Percentiles rank a stretch among this genome's conserved stretches.
phyloP scores from a whole-genome alignment of 2,329 filamentous ascomycete genomes.

The Conoideocrella luteorostrata region DNA sequence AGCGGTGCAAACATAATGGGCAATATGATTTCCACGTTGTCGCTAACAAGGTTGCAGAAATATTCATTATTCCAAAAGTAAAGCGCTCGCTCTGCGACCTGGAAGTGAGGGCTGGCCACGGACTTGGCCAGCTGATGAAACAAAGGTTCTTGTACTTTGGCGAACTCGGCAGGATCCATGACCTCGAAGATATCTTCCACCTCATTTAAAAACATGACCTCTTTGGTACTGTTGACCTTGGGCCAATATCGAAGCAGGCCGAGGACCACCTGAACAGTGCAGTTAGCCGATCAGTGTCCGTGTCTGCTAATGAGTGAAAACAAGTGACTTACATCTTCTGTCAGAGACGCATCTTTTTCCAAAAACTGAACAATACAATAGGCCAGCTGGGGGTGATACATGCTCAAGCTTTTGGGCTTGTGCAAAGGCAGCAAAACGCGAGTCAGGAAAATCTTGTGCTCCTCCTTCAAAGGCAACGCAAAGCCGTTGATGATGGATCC shows the following conservation, averaged over 20 bases:
- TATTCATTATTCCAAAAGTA: constrained; percentile 99
- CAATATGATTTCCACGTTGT: constrained; percentile 96
- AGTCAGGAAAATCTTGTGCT: constrained; percentile 97
- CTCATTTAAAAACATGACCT: constrained; percentile 99
- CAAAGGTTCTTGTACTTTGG: constrained; percentile 94
- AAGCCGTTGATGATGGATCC: constrained; percentile 99
- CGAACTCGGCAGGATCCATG: constrained; percentile 97
- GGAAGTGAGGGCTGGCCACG: constrained; percentile 96
- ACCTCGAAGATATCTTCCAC: constrained; percentile 99
- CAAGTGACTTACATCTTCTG: constrained; percentile 90
- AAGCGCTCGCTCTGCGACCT: constrained; percentile 91
- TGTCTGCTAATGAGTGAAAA: too few species aligned
- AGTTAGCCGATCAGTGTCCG: background rate
- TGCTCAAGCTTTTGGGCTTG: constrained; percentile 98
- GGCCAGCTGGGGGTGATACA: constrained; percentile 97
- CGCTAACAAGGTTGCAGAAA: constrained; percentile 97
- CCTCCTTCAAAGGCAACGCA: constrained; percentile 91
- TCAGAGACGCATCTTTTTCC: constrained; percentile 94
- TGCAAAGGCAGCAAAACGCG: constrained; percentile 87
- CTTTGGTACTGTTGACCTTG: constrained; percentile 98
- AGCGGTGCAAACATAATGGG: constrained; percentile 99
- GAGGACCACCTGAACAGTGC: constrained; percentile 67
- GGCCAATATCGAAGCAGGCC: constrained; percentile 96
- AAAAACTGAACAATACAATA: constrained; percentile 99
- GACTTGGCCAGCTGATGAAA: constrained; percentile 98